Conservation (phyloP, 2,329 filamentous ascomycete species). For the Pseudogymnoascus sp. region DNA sequence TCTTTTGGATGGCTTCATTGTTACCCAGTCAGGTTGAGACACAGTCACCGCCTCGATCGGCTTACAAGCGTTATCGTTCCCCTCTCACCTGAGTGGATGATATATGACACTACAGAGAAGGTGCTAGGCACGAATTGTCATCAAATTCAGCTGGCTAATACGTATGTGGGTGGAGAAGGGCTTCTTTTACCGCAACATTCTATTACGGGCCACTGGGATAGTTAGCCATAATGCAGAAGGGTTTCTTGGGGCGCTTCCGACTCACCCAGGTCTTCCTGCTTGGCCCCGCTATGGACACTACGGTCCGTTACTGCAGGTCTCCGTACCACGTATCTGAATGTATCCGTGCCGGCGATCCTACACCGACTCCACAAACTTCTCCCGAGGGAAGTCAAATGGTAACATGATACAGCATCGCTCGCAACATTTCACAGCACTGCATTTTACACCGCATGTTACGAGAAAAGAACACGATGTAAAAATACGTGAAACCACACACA, state of each 20-base stretch:
- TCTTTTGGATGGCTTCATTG: slow-evolving; percentile 3
- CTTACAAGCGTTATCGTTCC: slow-evolving; percentile 5
- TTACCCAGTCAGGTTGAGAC: slow-evolving; percentile 7
- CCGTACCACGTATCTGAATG: slow-evolving; percentile 3
- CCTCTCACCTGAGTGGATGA: slow-evolving; percentile 2
- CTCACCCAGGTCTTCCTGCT: slow-evolving; percentile 1
- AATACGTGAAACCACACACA: background rate
- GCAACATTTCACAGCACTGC: background rate
- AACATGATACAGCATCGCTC: background rate
- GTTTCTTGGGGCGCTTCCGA: slow-evolving; percentile 1
- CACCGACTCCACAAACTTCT: slow-evolving; percentile 3
- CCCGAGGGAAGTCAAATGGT: slow-evolving; percentile 1
- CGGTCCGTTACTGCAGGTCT: slow-evolving; percentile 6
- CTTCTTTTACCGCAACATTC: slow-evolving; percentile 1
- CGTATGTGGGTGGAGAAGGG: slow-evolving; percentile 7
- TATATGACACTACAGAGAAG: background rate
- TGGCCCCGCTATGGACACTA: slow-evolving; percentile 5
- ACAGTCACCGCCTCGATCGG: slow-evolving; percentile 7
- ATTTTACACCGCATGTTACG: slow-evolving; percentile 1
- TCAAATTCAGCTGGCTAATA: slow-evolving; percentile 2
- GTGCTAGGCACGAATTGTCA: background rate
- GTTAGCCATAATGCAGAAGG: slow-evolving; percentile 3
- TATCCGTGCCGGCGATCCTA: slow-evolving; percentile 2
- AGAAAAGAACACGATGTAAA: background rate
- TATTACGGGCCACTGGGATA: background rate